These are phyloP conservation scores for Vittaforma corneae DNA, from an alignment of 371 early-diverging fungal species.

Conservation along the genomic window DNA sequence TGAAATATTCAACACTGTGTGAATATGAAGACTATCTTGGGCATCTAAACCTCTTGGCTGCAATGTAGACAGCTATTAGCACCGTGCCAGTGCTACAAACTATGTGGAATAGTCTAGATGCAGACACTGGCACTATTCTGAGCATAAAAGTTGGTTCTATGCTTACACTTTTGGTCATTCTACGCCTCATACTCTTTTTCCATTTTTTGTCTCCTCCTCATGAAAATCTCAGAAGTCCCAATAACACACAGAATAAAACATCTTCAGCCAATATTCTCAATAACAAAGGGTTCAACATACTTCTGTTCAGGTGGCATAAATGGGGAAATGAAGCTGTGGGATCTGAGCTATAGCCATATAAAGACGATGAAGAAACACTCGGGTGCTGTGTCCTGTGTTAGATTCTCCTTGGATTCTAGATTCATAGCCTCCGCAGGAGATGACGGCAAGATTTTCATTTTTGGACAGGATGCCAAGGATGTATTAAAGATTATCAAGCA, in stretches of 20 bases:
- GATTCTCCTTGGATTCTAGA: constrained; percentile 41
- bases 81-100: too few species aligned
- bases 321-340: constrained; percentile 48
- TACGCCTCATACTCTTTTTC: not conserved
- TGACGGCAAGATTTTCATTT: constrained; percentile 50
- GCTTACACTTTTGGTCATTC: too few species aligned
- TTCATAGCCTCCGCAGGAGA: constrained; percentile 50
- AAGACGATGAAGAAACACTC: constrained; percentile 44
- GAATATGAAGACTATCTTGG: too few species aligned
- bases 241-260: constrained; percentile 36
- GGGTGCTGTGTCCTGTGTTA: constrained; percentile 51
- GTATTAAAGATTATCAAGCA: constrained; percentile 30
- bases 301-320: constrained; percentile 16
- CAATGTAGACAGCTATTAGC: too few species aligned
- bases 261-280: constrained; percentile 37
- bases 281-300: constrained; percentile 12
- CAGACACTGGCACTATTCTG: too few species aligned
- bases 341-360: not conserved
- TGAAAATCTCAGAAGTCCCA: constrained; percentile 28
- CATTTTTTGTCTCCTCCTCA: constrained; percentile 7
- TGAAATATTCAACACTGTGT: too few species aligned
- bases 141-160: constrained; percentile 29
- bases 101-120: too few species aligned
- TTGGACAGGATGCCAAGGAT: constrained; percentile 18
- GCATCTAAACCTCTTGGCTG: too few species aligned